Percentiles rank a stretch among this genome's conserved stretches.
Conservation (phyloP, 2,329 filamentous ascomycete genomes). For the Paecilomyces variotii region DNA sequence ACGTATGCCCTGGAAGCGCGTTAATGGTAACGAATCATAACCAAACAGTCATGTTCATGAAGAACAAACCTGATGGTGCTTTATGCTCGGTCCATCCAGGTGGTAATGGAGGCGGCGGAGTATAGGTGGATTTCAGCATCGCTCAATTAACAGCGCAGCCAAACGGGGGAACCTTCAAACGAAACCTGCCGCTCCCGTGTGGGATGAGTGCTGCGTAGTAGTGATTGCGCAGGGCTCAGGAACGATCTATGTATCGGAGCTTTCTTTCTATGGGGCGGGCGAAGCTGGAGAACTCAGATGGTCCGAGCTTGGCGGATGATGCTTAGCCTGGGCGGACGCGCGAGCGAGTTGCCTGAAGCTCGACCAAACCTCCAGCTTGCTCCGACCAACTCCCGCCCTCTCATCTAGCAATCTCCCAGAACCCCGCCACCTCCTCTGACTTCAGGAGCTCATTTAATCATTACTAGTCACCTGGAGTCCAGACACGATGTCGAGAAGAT, state of each 20-base stretch:
- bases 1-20: constrained; percentile 58
- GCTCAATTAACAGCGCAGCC: constrained; percentile 2
- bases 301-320: constrained; percentile 30
- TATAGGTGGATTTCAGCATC: constrained; percentile 75
- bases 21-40: constrained; percentile 5
- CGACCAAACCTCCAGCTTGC: constrained; percentile 14
- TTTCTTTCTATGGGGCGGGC: constrained; percentile 6
- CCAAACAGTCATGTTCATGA: constrained; percentile 3
- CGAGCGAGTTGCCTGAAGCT: constrained; percentile 35
- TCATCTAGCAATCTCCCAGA: constrained; percentile 5
- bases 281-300: constrained; percentile 21
- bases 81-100: constrained; percentile 90
- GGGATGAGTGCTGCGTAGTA: not conserved
- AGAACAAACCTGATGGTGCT: constrained; percentile 59
- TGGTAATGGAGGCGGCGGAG: constrained; percentile 58
- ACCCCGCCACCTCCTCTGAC: not conserved
- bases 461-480: constrained; percentile 3
- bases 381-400: constrained; percentile 9
- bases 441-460: constrained; percentile 3
- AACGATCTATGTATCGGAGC: constrained; percentile 3
- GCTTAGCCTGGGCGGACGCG: constrained; percentile 23
- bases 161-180: not conserved
- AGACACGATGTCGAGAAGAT: constrained; percentile 80
- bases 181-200: not conserved
- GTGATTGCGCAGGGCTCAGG: constrained; percentile 1